These are phyloP conservation scores for Starmerella apicola DNA, from an alignment of 805 yeast genomes.

Conservation along the genomic window DNA sequence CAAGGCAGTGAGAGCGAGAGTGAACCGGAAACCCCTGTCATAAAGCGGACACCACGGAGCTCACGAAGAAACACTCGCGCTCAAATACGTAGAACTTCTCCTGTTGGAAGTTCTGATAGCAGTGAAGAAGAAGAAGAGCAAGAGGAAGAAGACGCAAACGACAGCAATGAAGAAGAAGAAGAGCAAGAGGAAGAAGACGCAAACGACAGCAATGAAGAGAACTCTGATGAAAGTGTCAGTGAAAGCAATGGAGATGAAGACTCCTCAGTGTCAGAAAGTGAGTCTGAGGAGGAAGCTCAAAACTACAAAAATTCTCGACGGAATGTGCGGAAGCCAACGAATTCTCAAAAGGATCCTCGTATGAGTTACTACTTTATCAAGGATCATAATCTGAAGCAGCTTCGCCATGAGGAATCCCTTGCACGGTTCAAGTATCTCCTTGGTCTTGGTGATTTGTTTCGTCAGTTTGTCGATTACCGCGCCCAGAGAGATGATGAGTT, in stretches of 20 bases:
- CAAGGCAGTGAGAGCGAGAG: no score
- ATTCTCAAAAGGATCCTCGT: slow-evolving; percentile 6
- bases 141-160: not conserved
- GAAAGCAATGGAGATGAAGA: not conserved
- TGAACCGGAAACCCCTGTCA: no score
- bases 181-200: not conserved
- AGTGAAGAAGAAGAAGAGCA: not conserved
- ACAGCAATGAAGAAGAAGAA: not conserved
- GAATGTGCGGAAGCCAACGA: no score
- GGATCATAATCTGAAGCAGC: slow-evolving; percentile 7
- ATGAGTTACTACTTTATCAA: slow-evolving; percentile 10
- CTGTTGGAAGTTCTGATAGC: not conserved
- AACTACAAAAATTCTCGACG: not conserved
- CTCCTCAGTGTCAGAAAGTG: no score
- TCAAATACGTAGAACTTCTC: no score
- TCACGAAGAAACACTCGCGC: no score
- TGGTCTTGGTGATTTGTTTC: slow-evolving; percentile 70
- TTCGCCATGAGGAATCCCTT: slow-evolving; percentile 42
- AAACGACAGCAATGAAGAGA: not conserved
- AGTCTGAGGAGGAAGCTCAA: not conserved
- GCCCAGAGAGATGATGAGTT: slow-evolving; percentile 66
- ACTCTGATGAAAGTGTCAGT: not conserved
- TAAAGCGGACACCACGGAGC: no score
- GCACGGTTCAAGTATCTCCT: slow-evolving; percentile 66
- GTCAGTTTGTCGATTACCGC: slow-evolving; percentile 70